phyloP scores from a whole-genome alignment of 305 asterid genomes.

The Fraxinus nigra region DNA sequence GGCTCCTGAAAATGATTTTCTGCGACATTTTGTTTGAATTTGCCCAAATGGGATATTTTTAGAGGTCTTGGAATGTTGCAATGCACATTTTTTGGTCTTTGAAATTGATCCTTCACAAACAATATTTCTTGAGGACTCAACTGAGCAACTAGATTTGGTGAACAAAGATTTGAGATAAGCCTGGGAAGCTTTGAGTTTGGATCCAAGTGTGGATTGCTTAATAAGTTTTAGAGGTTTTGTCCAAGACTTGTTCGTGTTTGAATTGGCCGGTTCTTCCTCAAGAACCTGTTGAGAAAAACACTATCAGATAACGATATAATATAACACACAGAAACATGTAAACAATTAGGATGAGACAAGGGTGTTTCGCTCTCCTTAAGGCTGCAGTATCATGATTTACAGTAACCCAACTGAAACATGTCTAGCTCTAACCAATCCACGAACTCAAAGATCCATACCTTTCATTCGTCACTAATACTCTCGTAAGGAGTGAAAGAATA shows the following conservation, averaged over 20 bases:
- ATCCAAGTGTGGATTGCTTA: slow-evolving; percentile 41
- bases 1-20: slow-evolving; percentile 83
- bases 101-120: slow-evolving; percentile 22
- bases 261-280: background rate
- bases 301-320: background rate
- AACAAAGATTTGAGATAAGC: slow-evolving; percentile 63
- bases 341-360: background rate
- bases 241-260: slow-evolving; percentile 41
- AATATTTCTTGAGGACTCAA: slow-evolving; percentile 32
- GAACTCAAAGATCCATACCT: background rate
- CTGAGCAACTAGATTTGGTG: slow-evolving; percentile 54
- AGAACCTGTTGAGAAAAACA: background rate
- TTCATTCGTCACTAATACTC: background rate
- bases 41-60: slow-evolving; percentile 49
- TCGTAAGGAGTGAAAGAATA: background rate
- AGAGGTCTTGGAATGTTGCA: slow-evolving; percentile 11
- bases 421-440: background rate
- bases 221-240: slow-evolving; percentile 40
- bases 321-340: background rate
- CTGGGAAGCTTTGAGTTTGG: slow-evolving; percentile 58
- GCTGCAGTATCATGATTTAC: background rate
- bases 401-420: background rate
- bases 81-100: slow-evolving; percentile 19
- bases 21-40: slow-evolving; percentile 38
- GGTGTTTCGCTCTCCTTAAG: background rate